These are phyloP conservation scores for Hymenoscyphus albidus DNA, from an alignment of 2,329 filamentous ascomycete species.

Conservation along the genomic window DNA sequence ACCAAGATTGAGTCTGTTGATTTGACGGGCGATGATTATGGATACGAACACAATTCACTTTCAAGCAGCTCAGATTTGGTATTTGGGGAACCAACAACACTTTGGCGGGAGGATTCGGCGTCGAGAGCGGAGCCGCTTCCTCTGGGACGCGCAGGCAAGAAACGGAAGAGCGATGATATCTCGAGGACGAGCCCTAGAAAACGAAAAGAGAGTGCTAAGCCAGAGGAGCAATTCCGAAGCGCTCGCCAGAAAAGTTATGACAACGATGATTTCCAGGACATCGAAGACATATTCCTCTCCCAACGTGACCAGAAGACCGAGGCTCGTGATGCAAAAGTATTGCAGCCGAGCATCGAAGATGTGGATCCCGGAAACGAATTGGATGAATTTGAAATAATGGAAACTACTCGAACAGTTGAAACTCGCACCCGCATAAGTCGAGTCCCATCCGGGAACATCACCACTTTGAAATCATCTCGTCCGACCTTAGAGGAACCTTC, in stretches of 20 bases:
- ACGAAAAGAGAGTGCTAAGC: constrained; percentile 11
- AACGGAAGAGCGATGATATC: constrained; percentile 35
- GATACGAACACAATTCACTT: constrained; percentile 14
- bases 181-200: constrained; percentile 18
- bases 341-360: constrained; percentile 21
- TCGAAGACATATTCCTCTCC: constrained; percentile 27
- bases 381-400: constrained; percentile 24
- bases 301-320: background rate
- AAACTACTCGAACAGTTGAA: constrained; percentile 28
- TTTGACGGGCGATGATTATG: constrained; percentile 31
- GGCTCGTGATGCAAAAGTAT: background rate
- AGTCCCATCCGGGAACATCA: constrained; percentile 19
- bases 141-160: constrained; percentile 24
- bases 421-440: constrained; percentile 30
- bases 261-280: constrained; percentile 32
- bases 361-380: constrained; percentile 13
- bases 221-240: background rate
- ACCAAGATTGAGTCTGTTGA: constrained; percentile 33
- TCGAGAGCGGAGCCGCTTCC: constrained; percentile 29
- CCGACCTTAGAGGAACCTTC: background rate
- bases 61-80: constrained; percentile 28
- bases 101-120: constrained; percentile 31
- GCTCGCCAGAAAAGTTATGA: constrained; percentile 5
- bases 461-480: constrained; percentile 6
- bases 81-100: constrained; percentile 22